Evolutionary conservation across 1,284 basidiomycete genomes (phyloP).

Genomic region (Ustilago sp.): DNA sequence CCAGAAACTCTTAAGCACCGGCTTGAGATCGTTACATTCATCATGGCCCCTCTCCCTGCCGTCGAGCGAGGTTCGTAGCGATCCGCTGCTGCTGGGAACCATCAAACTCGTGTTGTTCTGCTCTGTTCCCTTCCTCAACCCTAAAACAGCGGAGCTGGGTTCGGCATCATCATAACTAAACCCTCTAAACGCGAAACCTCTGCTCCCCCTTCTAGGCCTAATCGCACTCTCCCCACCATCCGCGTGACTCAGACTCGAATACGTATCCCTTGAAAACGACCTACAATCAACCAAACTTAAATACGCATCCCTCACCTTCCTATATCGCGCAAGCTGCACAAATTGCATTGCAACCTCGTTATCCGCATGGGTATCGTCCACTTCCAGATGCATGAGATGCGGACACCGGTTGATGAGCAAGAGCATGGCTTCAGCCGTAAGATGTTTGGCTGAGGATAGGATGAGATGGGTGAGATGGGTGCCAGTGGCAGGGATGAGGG

Average conservation of each 20-base stretch:
- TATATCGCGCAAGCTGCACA: slow-evolving; percentile 41
- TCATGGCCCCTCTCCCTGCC: slow-evolving; percentile 28
- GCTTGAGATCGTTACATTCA: slow-evolving; percentile 52
- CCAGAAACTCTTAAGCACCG: slow-evolving; percentile 58
- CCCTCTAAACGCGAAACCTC: slow-evolving; percentile 34
- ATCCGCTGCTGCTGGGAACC: neutral
- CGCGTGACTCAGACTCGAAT: slow-evolving; percentile 29
- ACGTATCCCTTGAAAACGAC: slow-evolving; percentile 39
- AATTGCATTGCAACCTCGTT: slow-evolving; percentile 53
- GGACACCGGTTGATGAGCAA: slow-evolving; percentile 52
- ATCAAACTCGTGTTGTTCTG: neutral
- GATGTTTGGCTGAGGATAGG: slow-evolving; percentile 73
- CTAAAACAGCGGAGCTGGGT: neutral
- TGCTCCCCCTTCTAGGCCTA: slow-evolving; percentile 36
- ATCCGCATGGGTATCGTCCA: slow-evolving; percentile 55
- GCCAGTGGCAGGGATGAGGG: slow-evolving; percentile 71
- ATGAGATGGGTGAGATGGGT: slow-evolving; percentile 79
- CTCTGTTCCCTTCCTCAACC: neutral
- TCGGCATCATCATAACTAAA: slow-evolving; percentile 53
- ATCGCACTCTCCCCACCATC: slow-evolving; percentile 28
- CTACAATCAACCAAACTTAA: slow-evolving; percentile 59
- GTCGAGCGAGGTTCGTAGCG: slow-evolving; percentile 10
- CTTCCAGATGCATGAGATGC: slow-evolving; percentile 51
- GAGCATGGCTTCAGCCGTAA: slow-evolving; percentile 40
- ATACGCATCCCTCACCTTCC: slow-evolving; percentile 49